Conservation (phyloP, 495 filamentous ascomycete species). For the Elaphomyces granulatus region DNA sequence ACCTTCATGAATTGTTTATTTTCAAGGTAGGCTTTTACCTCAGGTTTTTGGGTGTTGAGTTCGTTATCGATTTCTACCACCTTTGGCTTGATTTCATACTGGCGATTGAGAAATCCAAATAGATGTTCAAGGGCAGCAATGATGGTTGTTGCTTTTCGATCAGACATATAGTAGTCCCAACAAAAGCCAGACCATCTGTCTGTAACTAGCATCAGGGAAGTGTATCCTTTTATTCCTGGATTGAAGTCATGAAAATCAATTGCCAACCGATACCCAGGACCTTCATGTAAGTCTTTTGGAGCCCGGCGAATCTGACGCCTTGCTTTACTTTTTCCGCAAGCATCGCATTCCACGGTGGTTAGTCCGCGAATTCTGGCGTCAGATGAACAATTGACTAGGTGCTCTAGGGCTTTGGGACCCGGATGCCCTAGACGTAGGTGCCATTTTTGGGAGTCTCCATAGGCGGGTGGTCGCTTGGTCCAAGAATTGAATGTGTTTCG, state of each 20-base stretch:
- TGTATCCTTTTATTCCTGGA: no score
- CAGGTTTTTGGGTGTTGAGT: not conserved
- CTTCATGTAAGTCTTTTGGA: not conserved
- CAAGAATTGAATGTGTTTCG: constrained; percentile 1
- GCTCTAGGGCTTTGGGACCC: constrained; percentile 1
- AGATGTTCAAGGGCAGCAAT: not conserved
- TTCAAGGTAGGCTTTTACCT: not conserved
- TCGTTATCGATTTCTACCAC: not conserved
- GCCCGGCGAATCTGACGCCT: not conserved
- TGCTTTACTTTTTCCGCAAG: constrained; percentile 1
- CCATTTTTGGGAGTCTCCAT: not conserved
- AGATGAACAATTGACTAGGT: not conserved
- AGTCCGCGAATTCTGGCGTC: constrained; percentile 1
- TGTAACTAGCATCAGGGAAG: not conserved
- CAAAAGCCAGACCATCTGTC: not conserved
- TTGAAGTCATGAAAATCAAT: constrained; percentile 1
- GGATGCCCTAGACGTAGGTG: constrained; percentile 1
- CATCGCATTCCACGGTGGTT: constrained; percentile 2
- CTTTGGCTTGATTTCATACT: not conserved
- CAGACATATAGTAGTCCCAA: constrained; percentile 1
- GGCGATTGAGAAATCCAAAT: not conserved
- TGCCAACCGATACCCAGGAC: not conserved
- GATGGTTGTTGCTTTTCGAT: not conserved
- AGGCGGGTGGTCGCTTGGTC: not conserved
- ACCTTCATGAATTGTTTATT: not conserved